Evolutionary conservation across 305 asterid genomes (phyloP).

Genomic region (Solanum chacoense): DNA sequence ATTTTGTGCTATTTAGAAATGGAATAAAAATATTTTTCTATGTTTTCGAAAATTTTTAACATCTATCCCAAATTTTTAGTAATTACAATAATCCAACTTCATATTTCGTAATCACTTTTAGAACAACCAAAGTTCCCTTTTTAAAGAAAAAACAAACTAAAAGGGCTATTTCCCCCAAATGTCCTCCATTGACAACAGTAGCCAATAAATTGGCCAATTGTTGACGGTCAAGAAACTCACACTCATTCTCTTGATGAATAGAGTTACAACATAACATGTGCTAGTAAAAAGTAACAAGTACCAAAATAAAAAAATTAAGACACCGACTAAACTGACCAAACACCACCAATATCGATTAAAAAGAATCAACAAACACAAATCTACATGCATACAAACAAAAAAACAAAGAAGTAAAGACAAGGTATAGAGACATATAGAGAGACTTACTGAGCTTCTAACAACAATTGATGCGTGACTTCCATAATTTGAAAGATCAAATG

Average conservation of each 20-base stretch:
- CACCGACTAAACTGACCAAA: not conserved
- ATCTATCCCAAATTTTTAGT: not conserved
- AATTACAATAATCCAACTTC: not conserved
- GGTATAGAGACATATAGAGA: not conserved
- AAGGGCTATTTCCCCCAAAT: not conserved
- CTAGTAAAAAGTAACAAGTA: not conserved
- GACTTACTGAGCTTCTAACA: slow-evolving; percentile 7
- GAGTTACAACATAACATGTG: not conserved
- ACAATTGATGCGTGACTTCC: slow-evolving; percentile 8
- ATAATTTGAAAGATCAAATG: slow-evolving; percentile 10
- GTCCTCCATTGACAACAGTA: not conserved
- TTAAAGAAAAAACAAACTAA: not conserved
- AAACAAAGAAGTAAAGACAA: not conserved
- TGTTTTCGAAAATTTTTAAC: not conserved
- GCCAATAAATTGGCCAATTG: not conserved
- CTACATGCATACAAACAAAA: not conserved
- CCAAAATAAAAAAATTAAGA: not conserved
- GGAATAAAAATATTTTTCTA: not conserved
- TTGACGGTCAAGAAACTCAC: not conserved
- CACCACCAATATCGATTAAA: not conserved
- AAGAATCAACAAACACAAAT: not conserved
- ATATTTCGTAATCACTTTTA: not conserved
- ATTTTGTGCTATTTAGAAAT: not conserved
- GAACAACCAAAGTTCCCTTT: not conserved
- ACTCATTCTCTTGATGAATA: not conserved